Conservation (phyloP, 352 stramenopile species). For the Plasmopara muralis region DNA sequence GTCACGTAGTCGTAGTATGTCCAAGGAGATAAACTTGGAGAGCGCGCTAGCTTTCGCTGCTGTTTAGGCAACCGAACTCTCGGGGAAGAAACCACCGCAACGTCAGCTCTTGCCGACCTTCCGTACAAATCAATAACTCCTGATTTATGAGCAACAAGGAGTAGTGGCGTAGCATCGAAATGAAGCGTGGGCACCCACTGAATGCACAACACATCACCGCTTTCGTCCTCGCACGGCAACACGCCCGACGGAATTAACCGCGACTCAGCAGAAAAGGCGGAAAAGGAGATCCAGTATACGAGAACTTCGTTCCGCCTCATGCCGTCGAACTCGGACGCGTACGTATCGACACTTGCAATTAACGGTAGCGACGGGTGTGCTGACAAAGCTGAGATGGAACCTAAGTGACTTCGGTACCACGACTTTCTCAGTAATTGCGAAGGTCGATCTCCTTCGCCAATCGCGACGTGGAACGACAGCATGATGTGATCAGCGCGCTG, state of each 20-base stretch:
- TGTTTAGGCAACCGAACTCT: conserved; percentile 13
- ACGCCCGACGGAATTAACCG: conserved; percentile 73
- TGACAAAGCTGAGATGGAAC: conserved; percentile 58
- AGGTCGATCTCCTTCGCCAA: conserved; percentile 30
- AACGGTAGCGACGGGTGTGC: conserved; percentile 71
- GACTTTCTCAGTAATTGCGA: conserved; percentile 69
- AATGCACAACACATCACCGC: conserved; percentile 57
- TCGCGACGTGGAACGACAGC: conserved; percentile 61
- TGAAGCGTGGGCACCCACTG: conserved; percentile 77
- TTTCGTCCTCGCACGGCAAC: conserved; percentile 36
- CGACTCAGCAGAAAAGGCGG: conserved; percentile 72
- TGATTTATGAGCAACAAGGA: conserved; percentile 56
- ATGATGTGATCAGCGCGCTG: conserved; percentile 71
- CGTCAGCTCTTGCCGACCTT: conserved; percentile 37
- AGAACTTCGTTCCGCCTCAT: conserved; percentile 51
- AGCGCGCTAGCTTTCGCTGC: conserved; percentile 23
- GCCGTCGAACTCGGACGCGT: conserved; percentile 15
- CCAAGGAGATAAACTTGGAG: conserved; percentile 56
- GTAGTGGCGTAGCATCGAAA: conserved; percentile 70
- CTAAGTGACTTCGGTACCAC: conserved; percentile 71
- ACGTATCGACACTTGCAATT: conserved; percentile 54
- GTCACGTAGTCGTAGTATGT: conserved; percentile 67
- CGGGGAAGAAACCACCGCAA: conserved; percentile 55
- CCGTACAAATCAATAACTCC: conserved; percentile 64
- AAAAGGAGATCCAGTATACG: conserved; percentile 82